Base-by-base conservation (phyloP, 1,284 basidiomycete species). In the Austroboletus novae-zelandiae region DNA sequence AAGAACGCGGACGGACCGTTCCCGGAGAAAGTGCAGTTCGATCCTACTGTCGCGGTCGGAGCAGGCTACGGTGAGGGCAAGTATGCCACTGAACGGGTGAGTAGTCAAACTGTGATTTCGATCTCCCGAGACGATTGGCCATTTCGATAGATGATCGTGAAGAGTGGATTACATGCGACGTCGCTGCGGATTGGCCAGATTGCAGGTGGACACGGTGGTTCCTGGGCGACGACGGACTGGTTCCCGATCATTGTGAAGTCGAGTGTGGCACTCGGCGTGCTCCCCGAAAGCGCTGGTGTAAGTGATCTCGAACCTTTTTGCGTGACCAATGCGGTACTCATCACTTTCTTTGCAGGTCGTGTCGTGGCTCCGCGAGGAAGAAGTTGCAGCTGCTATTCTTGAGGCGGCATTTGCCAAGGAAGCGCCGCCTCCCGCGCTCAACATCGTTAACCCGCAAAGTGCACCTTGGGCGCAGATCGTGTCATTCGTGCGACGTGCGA, bases 141-240 rank as follows among this genome's bases (percentile, higher is more conserved):
- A 25, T 40, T 3, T 5, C n/a, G n/a, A 27, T n/a, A 56, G 66
- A 52, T 69, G 2, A 59, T 71, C 23, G 52, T 54, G 2, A 41
- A 54, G 50, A 55, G 57, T 25, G 59, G 64, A 5, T 39, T 70
- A 5, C 50, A 53, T 5, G 51, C 48, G 4, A 62, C 61, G 0
- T 58, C 62, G 2, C 45, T 70, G n/a, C 56, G 69, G 2, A 58
- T 68, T 41, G 67, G 67, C 9, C 69, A 70, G 44, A 61, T 70
- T 3, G 51, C 55, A 2, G 61, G 64, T 8, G 55, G 56, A 2
- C 49, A 48, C 1, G 56, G 54, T 18, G 68, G 68, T n/a, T 57
- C 57, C 2, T 69, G 68, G 68, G 48, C 61, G 2, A 58, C 52
- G 36, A 60, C 54, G 0, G 68, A 69, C 17, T 68, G 64, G 61